Conservation (phyloP, 2,329 filamentous ascomycete genomes). For the Pseudogymnoascus destructans region DNA sequence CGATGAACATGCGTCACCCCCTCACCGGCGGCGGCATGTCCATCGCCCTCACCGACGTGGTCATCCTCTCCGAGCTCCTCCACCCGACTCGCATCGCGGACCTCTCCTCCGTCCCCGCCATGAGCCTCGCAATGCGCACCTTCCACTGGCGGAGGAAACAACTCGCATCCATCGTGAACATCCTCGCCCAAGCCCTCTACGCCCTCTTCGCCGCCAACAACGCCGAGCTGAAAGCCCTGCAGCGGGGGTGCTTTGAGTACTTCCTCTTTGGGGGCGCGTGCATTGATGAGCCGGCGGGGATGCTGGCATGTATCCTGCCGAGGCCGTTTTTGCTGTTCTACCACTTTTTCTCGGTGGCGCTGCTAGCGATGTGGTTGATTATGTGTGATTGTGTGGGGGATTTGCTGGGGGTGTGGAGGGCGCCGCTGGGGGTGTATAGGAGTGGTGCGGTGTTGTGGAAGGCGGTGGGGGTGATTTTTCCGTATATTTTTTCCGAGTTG, state of each 20-base stretch:
- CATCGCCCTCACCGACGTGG: constrained; percentile 85
- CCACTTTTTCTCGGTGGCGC: constrained; percentile 91
- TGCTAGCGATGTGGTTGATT: constrained; percentile 66
- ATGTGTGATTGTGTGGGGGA: constrained; percentile 34
- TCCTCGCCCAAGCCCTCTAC: constrained; percentile 92
- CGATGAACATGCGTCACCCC: constrained; percentile 98
- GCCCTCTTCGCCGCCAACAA: constrained; percentile 79
- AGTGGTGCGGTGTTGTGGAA: constrained; percentile 63
- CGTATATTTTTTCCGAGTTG: constrained; percentile 62
- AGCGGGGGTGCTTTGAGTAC: constrained; percentile 84
- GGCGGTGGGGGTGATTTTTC: constrained; percentile 69
- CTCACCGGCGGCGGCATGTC: constrained; percentile 97
- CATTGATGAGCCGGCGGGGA: constrained; percentile 64
- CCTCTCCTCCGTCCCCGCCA: constrained; percentile 50
- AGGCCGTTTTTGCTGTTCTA: constrained; percentile 67
- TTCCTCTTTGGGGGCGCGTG: constrained; percentile 63
- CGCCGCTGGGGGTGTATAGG: constrained; percentile 53
- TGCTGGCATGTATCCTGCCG: constrained; percentile 71
- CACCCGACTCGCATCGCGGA: constrained; percentile 53
- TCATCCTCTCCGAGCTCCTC: constrained; percentile 63
- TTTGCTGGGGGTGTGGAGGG: constrained; percentile 38
- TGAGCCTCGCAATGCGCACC: constrained; percentile 51
- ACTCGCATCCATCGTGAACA: constrained; percentile 82
- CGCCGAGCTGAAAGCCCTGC: constrained; percentile 62
- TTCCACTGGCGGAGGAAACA: constrained; percentile 86